Evolutionary conservation across 106 monocot genomes (phyloP).

Genomic region (Dendrobium nobile): DNA sequence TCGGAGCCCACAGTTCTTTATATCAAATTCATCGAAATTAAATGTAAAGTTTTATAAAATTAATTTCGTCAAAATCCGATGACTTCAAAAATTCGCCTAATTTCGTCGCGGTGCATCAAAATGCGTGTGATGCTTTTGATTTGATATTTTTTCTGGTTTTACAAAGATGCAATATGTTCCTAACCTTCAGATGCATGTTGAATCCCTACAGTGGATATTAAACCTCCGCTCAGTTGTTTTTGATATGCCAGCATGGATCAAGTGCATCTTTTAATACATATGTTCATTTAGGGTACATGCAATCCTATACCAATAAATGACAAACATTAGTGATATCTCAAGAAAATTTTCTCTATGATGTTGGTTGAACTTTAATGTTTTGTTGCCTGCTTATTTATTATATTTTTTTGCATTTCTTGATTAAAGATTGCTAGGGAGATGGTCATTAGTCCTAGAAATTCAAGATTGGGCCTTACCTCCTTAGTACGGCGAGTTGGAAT

Average conservation of each 20-base stretch:
- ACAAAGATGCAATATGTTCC: not conserved
- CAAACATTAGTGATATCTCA: not conserved
- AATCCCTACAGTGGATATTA: not conserved
- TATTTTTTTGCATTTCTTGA: not conserved
- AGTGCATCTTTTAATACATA: not conserved
- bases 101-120: too few relatives aligned
- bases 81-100: too few relatives aligned
- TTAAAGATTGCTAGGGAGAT: conserved; percentile 82
- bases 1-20: too few relatives aligned
- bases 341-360: not conserved
- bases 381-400: not conserved
- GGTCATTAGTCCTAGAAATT: conserved; percentile 85
- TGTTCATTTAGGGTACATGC: not conserved
- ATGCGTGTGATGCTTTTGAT: too few relatives aligned
- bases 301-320: not conserved
- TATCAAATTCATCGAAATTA: too few relatives aligned
- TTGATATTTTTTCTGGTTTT: too few relatives aligned
- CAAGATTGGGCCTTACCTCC: conserved; percentile 53
- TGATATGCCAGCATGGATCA: not conserved
- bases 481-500: conserved; percentile 61
- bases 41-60: too few relatives aligned
- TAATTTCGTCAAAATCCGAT: too few relatives aligned
- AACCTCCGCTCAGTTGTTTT: not conserved
- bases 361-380: not conserved
- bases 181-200: not conserved